phyloP scores from a whole-genome alignment of 169 alveolate species.

The Plasmodium gaboni region DNA sequence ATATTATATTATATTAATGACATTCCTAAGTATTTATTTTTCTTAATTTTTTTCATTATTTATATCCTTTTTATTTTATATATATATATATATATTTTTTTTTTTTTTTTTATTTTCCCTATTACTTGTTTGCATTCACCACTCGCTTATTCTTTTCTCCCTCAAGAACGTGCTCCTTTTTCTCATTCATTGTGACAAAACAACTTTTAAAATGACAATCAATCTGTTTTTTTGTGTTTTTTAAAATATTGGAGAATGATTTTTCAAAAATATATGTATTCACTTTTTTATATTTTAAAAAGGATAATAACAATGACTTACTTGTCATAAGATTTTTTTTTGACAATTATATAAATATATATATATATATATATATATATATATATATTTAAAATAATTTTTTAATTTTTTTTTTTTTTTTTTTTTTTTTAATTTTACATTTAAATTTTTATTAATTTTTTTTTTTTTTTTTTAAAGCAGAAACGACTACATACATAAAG shows the following conservation, averaged over 20 bases:
- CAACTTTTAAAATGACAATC: not conserved
- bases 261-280: not conserved
- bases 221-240: not conserved
- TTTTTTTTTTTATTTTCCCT: not conserved
- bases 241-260: not conserved
- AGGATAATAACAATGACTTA: not conserved
- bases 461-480: not conserved
- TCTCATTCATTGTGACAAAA: conserved; percentile 25
- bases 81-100: not conserved
- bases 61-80: not conserved
- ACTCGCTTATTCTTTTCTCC: not conserved
- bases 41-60: not conserved
- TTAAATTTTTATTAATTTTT: not conserved
- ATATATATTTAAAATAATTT: too few species aligned
- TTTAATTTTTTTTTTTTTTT: not conserved
- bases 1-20: not conserved
- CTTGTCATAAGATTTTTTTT: not conserved
- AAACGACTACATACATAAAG: not conserved
- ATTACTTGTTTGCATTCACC: not conserved
- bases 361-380: too few species aligned
- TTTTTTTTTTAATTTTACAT: not conserved
- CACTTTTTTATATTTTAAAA: not conserved
- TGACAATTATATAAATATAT: not conserved
- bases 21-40: not conserved
- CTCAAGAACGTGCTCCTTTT: conserved; percentile 9